Conservation (phyloP, 2,329 filamentous ascomycete genomes). For the Aspergillus unguis region DNA sequence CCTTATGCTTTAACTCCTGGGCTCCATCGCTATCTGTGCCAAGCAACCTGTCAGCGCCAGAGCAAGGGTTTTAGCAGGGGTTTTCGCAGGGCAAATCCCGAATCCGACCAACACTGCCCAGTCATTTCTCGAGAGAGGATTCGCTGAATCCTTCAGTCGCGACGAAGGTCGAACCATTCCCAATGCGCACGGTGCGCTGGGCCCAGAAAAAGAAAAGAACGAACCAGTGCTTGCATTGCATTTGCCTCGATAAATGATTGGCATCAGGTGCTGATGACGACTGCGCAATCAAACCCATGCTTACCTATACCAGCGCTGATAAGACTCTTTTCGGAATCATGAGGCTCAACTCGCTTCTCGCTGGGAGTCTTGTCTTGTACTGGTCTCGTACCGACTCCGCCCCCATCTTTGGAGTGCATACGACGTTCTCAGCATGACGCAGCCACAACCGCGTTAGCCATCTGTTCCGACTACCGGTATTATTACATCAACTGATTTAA, state of each 20-base stretch:
- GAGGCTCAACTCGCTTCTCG: constrained; percentile 1
- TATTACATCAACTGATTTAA: no score
- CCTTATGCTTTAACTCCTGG: no score
- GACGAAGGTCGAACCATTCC: not conserved
- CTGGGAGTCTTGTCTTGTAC: not conserved
- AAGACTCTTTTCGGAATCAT: not conserved
- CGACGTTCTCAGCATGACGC: no score
- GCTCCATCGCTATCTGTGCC: no score
- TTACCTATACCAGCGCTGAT: not conserved
- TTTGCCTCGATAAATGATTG: no score
- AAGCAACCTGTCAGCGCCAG: not conserved
- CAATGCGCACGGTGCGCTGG: not conserved
- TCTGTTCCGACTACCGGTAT: not conserved
- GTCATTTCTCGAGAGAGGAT: not conserved
- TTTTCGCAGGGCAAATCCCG: not conserved
- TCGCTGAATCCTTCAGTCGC: not conserved
- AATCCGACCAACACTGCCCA: not conserved
- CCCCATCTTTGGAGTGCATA: not conserved
- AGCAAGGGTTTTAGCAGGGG: not conserved
- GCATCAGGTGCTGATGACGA: not conserved
- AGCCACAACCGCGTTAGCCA: not conserved
- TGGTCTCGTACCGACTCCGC: not conserved
- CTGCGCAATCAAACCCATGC: not conserved
- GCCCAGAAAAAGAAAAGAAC: not conserved
- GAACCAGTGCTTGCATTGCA: not conserved